These are phyloP conservation scores for Diaporthe citrichinensis DNA, from an alignment of 2,329 filamentous ascomycete genomes.

Conservation along the genomic window DNA sequence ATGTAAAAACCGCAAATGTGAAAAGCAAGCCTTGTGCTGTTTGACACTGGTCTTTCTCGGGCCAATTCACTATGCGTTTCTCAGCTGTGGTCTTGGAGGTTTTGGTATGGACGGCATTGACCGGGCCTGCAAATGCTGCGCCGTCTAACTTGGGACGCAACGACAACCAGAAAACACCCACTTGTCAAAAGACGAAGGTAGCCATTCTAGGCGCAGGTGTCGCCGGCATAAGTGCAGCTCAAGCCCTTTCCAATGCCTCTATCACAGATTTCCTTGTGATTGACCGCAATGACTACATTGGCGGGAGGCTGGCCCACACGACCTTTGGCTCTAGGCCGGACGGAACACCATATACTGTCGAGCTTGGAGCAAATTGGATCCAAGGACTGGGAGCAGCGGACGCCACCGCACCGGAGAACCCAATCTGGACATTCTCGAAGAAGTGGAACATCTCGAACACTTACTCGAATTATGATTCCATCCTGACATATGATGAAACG, in stretches of 20 bases:
- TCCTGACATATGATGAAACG: conserved; percentile 72
- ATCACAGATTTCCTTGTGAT: conserved; percentile 75
- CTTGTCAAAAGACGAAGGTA: conserved; percentile 55
- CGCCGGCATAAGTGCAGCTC: conserved; percentile 74
- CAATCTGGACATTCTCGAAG: conserved; percentile 73
- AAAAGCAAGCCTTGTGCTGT: not conserved
- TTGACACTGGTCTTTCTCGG: too few species aligned
- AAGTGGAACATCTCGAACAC: conserved; percentile 70
- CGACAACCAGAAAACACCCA: not conserved
- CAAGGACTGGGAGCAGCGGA: conserved; percentile 48
- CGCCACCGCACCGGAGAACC: conserved; percentile 64
- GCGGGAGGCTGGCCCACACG: conserved; percentile 72
- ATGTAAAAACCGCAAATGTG: not conserved
- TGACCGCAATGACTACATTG: conserved; percentile 73
- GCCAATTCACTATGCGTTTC: conserved; percentile 2
- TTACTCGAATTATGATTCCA: conserved; percentile 70
- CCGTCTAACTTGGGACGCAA: conserved; percentile 2
- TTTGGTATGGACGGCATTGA: conserved; percentile 6
- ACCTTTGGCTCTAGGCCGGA: conserved; percentile 66
- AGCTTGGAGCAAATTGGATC: conserved; percentile 78
- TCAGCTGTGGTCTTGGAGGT: not conserved
- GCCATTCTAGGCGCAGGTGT: conserved; percentile 70
- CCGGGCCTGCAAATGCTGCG: not conserved
- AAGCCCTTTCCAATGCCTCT: conserved; percentile 72
- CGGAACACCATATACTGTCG: conserved; percentile 70